Conservation (phyloP, 129 eudicot species). For the Dittrichia graveolens region DNA sequence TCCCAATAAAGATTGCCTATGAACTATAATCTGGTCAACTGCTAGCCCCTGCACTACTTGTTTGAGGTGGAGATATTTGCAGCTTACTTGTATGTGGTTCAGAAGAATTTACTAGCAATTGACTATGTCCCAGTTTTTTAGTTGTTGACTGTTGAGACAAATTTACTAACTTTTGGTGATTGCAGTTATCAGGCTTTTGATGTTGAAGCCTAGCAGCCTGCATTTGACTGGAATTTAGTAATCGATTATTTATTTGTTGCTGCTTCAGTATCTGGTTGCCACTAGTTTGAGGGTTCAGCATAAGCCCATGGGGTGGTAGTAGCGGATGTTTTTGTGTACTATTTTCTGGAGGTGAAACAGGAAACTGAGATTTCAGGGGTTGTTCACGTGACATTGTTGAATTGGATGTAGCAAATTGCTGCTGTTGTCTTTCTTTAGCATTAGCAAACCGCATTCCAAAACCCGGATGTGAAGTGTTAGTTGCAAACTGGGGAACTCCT, state of each 20-base stretch:
- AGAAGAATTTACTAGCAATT: constrained; percentile 37
- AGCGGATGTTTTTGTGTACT: constrained; percentile 57
- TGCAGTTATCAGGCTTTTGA: constrained; percentile 35
- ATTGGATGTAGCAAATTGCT: constrained; percentile 55
- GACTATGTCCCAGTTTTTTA: constrained; percentile 36
- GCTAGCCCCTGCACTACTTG: constrained; percentile 21
- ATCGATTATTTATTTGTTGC: constrained; percentile 19
- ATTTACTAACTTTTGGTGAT: constrained; percentile 44
- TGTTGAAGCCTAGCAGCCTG: constrained; percentile 13
- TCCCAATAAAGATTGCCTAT: constrained; percentile 37
- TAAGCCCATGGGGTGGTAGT: constrained; percentile 38
- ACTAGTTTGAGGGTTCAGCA: constrained; percentile 43
- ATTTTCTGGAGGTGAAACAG: constrained; percentile 59
- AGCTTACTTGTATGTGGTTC: constrained; percentile 38
- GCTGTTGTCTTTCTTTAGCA: constrained; percentile 69
- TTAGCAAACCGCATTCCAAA: constrained; percentile 62
- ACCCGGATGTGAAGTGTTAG: constrained; percentile 52
- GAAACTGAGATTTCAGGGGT: constrained; percentile 50
- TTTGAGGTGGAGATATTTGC: constrained; percentile 21
- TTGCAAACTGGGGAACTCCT: constrained; percentile 42
- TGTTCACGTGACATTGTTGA: constrained; percentile 24
- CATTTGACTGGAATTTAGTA: constrained; percentile 37
- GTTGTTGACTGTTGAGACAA: constrained; percentile 37
- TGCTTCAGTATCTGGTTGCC: constrained; percentile 58
- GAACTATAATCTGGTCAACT: constrained; percentile 37